Base-by-base conservation (phyloP, 257 asterid genomes). In the Ballota nigra region DNA sequence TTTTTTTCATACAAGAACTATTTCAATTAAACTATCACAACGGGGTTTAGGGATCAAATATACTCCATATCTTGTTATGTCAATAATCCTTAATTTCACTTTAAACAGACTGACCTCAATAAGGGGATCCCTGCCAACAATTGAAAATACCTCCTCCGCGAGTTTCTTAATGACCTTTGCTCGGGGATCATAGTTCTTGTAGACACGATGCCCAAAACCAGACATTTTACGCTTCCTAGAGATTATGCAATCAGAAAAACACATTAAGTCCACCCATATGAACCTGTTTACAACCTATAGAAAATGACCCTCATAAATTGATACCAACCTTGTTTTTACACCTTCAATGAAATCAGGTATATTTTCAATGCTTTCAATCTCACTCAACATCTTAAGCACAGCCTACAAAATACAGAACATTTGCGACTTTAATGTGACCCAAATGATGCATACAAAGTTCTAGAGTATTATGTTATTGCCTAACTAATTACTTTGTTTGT, bases 191-290 rank as follows among this genome's bases (percentile, higher is more conserved):
- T 95, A 95, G 78, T 92, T 92, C 74, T 95, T 95, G 89, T 95
- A 95, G 57, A 95, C 99, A 69, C 99, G 99, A 82, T 95, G 99
- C 51, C 99, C 99, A 72, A 95, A 95, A 61, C 99, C 99, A 76
- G 99, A 95, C 99, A 95, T 92, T 85, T 95, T 95, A 60, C 96
- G 95, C 82, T 85, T 95, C 94, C 99, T 95, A 63, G n/a, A 78
- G 63, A 70, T 47, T 16, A 51, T 40, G 73, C 34, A 49, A 20
- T 61, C 18, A 22, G 51, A 64, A 26, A 34, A 22, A 24, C n/a
- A 29, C 53, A 56, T 62, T 64, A 16, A 40, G 51, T 33, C 57
- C 60, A 40, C 40, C 36, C 55, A 47, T n/a, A 47, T 45, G 53
- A 4, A 20, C 53, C 53, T 45, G 20, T 45, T 45, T 45, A 45